Evolutionary conservation across 2,329 filamentous ascomycete species (phyloP).

Genomic region (Ophiocordyceps unilateralis): DNA sequence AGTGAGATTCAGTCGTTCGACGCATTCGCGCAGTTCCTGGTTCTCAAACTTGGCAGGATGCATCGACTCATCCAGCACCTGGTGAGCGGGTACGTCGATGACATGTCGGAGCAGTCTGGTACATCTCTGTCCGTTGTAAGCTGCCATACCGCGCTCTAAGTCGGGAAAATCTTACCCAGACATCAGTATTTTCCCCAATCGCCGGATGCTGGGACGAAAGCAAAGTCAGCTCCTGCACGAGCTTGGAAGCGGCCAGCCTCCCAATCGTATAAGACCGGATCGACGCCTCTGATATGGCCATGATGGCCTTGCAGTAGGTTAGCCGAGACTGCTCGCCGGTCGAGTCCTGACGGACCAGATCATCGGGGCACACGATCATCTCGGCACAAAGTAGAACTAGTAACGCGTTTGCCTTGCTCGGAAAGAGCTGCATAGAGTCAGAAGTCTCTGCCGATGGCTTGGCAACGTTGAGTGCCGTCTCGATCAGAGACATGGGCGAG

Average conservation of each 20-base stretch:
- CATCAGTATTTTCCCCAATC: constrained; percentile 18
- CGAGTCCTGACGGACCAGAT: constrained; percentile 12
- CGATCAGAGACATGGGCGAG: constrained; percentile 18
- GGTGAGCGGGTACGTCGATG: constrained; percentile 6
- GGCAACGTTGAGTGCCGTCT: constrained; percentile 18
- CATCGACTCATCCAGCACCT: constrained; percentile 8
- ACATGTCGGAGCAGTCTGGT: constrained; percentile 12
- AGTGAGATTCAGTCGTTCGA: constrained; percentile 13
- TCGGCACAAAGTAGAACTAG: constrained; percentile 26
- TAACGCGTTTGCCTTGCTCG: constrained; percentile 19
- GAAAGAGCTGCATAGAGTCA: constrained; percentile 7
- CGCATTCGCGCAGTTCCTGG: constrained; percentile 10
- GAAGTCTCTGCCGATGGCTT: constrained; percentile 6
- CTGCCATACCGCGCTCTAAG: background rate
- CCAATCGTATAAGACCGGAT: constrained; percentile 15
- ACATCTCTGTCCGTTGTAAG: constrained; percentile 13
- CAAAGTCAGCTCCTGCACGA: constrained; percentile 23
- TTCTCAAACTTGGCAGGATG: constrained; percentile 14
- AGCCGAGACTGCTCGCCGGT: constrained; percentile 12
- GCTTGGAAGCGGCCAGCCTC: constrained; percentile 23
- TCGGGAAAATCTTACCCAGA: constrained; percentile 18
- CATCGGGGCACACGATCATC: constrained; percentile 15
- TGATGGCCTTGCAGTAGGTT: constrained; percentile 20
- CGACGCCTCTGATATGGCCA: constrained; percentile 20
- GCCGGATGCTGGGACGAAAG: constrained; percentile 14